Conservation (phyloP, 768 basidiomycete genomes). For the Chalciporus piperatus region DNA sequence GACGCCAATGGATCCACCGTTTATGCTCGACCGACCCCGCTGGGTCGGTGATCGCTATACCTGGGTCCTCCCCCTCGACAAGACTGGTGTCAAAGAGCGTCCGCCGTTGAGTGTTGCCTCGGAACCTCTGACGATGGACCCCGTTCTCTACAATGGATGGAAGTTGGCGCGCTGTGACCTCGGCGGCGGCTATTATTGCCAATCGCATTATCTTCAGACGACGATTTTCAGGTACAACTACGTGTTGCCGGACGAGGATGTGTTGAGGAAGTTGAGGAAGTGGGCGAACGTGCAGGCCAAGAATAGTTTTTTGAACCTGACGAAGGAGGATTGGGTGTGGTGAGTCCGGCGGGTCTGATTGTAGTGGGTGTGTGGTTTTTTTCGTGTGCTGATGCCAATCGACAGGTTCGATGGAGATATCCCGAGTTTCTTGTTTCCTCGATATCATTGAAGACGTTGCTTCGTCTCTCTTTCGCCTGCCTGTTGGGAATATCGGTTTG, state of each 20-base stretch:
- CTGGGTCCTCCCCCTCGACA: conserved; percentile 33
- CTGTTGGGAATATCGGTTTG: too few species aligned
- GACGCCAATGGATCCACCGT: conserved; percentile 5
- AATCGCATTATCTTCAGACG: conserved; percentile 5
- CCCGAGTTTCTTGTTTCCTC: conserved; percentile 3
- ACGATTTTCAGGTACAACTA: conserved; percentile 29
- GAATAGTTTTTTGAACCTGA: background rate
- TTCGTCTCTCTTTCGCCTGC: too few species aligned
- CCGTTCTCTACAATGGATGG: conserved; percentile 21
- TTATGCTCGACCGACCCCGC: conserved; percentile 22
- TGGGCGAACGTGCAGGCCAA: conserved; percentile 14
- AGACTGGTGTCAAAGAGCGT: conserved; percentile 10
- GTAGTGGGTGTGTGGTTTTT: too few species aligned
- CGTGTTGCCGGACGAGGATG: conserved; percentile 10
- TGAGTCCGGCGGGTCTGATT: conserved; percentile 6
- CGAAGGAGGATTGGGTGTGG: conserved; percentile 19
- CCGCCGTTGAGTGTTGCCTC: conserved; percentile 11
- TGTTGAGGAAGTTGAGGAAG: background rate
- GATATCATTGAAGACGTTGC: background rate
- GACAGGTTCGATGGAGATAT: conserved; percentile 24
- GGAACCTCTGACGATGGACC: conserved; percentile 12
- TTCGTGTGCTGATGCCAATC: background rate
- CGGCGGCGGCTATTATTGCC: background rate
- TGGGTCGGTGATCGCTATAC: conserved; percentile 31
- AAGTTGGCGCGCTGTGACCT: background rate